phyloP scores from a whole-genome alignment of 192 early-diverging fungal genomes.

The Bifiguratus adelaidae region DNA sequence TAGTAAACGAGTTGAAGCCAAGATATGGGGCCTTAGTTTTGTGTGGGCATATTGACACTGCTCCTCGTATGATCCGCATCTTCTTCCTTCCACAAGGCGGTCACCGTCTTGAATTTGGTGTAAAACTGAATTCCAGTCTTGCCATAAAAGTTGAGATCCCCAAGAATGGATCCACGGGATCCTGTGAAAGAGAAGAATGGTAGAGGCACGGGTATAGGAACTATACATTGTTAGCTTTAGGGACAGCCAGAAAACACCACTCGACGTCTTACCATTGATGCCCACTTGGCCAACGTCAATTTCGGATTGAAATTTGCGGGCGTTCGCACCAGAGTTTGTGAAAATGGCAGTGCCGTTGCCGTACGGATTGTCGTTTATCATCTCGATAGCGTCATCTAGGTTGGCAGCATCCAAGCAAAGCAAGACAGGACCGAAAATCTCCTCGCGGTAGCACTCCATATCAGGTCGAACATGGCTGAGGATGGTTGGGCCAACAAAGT shows the following conservation, averaged over 20 bases:
- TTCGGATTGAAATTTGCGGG: conserved; percentile 79
- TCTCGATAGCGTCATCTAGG: conserved; percentile 82
- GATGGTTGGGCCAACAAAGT: conserved; percentile 94
- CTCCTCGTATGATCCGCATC: conserved; percentile 59
- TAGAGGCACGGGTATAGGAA: conserved; percentile 93
- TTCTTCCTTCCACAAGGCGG: conserved; percentile 84
- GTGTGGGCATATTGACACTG: conserved; percentile 84
- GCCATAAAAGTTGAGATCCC: conserved; percentile 93
- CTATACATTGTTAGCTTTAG: conserved; percentile 55
- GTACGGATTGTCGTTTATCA: conserved; percentile 86
- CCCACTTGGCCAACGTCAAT: conserved; percentile 93
- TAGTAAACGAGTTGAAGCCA: too few species aligned
- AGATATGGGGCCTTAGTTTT: too few species aligned
- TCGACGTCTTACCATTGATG: conserved; percentile 63
- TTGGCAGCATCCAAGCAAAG: conserved; percentile 74
- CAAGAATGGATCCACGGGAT: conserved; percentile 77
- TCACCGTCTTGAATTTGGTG: conserved; percentile 91
- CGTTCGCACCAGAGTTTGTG: conserved; percentile 80
- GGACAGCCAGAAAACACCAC: conserved; percentile 65
- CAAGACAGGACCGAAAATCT: conserved; percentile 95
- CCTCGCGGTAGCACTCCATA: conserved; percentile 88
- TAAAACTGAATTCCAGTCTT: conserved; percentile 73
- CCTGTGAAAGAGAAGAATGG: conserved; percentile 98
- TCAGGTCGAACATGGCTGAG: conserved; percentile 56
- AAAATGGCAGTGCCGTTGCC: conserved; percentile 84